Evolutionary conservation across 192 early-diverging fungal species (phyloP), one percentile per base, ranked within the genome.

Genomic region (Backusella tuberculispora): DNA sequence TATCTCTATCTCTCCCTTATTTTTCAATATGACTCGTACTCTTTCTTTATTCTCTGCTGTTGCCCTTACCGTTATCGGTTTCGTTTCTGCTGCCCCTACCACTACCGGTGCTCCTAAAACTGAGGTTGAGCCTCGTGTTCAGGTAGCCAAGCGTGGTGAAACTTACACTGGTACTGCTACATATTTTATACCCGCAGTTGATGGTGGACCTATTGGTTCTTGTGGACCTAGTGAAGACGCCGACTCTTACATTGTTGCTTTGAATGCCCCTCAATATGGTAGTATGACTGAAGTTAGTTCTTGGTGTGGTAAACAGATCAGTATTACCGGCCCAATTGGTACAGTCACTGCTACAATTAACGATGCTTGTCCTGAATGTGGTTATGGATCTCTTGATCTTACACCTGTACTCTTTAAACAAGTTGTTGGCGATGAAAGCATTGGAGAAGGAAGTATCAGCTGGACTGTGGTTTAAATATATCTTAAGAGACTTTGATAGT

Each of bases 301-400:
- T 14, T 69, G 65, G 44, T 78, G 76, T 68, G 76, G 76, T 24
- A 78, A 66, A 63, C 56, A 73, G 48, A 66, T 78, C n/a, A 14
- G 41, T 24, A 73, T 78, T 48, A 72, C 26, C 0, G 76, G 76
- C 37, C 71, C 81, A 12, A 79, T 82, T 47, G 86, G 86, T n/a
- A 34, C 82, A 42, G 63, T 37, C 6, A 48, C n/a, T 1, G 24
- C 21, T 19, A 63, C 26, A 13, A 34, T 64, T 5, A 46, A 41
- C 6, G 87, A 88, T 53, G 83, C 76, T 14, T 89, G 88, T 47
- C 77, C 76, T 10, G 74, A 38, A 10, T 88, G 87, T 63, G 29
- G 45, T 4, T 72, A 69, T 13, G 80, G 81, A 9, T 75, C 65
- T 24, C 65, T 88, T 19, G 85, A 88, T 48, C 78, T 86, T 29